Percentiles rank a stretch among this genome's conserved stretches.
Conservation (phyloP, 208 protist genomes). For the Trypanosoma vivax region DNA sequence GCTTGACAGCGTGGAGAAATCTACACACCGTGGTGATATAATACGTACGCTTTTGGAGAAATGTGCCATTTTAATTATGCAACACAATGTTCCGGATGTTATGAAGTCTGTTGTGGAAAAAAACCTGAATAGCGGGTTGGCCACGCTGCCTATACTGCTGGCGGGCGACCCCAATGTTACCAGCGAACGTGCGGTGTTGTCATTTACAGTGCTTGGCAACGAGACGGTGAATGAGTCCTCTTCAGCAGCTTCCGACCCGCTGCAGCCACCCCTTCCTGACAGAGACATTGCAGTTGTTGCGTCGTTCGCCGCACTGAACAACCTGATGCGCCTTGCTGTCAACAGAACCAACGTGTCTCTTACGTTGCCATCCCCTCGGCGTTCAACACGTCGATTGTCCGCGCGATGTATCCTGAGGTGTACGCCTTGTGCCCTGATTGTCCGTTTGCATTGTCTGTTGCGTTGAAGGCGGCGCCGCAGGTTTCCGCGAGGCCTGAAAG, state of each 20-base stretch:
- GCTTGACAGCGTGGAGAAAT: conserved; percentile 31
- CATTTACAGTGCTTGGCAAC: no score
- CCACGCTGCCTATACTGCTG: conserved; percentile 1
- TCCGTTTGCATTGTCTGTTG: conserved; percentile 19
- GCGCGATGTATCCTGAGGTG: conserved; percentile 35
- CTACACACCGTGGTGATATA: conserved; percentile 51
- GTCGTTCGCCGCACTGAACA: conserved; percentile 28
- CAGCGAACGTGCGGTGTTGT: conserved; percentile 14
- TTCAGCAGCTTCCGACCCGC: background rate
- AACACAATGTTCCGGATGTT: conserved; percentile 29
- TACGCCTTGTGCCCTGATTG: conserved; percentile 57
- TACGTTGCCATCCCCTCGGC: conserved; percentile 4
- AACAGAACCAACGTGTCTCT: conserved; percentile 3
- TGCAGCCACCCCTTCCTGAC: background rate
- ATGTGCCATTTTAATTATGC: conserved; percentile 26
- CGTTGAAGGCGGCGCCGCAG: conserved; percentile 1
- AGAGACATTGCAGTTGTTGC: conserved; percentile 24
- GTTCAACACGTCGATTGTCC: conserved; percentile 47
- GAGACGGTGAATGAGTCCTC: background rate
- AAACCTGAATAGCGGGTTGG: conserved; percentile 11
- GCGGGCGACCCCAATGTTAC: conserved; percentile 25
- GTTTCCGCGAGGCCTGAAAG: conserved; percentile 1
- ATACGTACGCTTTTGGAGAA: conserved; percentile 54
- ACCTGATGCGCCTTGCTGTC: conserved; percentile 21
- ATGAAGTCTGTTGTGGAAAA: conserved; percentile 17